These are phyloP conservation scores for Fusarium sp. DNA, from an alignment of 2,329 filamentous ascomycete species.

Conservation along the genomic window DNA sequence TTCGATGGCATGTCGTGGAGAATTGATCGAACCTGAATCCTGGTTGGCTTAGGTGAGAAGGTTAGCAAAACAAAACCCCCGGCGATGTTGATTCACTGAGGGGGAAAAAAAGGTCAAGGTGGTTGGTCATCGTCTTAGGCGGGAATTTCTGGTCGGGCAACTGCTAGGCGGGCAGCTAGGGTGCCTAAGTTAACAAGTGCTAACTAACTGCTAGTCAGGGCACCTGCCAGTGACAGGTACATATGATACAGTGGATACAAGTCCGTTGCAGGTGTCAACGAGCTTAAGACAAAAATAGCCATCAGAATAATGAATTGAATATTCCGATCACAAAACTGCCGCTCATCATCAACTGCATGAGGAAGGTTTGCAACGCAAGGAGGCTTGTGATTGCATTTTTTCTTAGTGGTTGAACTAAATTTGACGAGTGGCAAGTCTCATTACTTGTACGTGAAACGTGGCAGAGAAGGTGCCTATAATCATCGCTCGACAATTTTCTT, in stretches of 20 bases:
- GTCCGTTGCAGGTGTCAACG: slow-evolving; percentile 17
- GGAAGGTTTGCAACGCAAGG: not conserved
- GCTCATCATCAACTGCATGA: slow-evolving; percentile 2
- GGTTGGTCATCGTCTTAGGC: slow-evolving; percentile 35
- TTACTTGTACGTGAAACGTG: not conserved
- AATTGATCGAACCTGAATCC: slow-evolving; percentile 41
- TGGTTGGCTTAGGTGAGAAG: slow-evolving; percentile 26
- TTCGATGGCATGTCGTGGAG: slow-evolving; percentile 36
- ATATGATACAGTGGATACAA: slow-evolving; percentile 33
- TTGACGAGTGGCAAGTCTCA: slow-evolving; percentile 4
- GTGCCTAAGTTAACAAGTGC: not conserved
- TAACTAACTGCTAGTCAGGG: slow-evolving; percentile 27
- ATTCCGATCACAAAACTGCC: not conserved
- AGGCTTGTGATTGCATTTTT: slow-evolving; percentile 12
- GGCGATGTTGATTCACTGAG: slow-evolving; percentile 13
- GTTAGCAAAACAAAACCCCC: slow-evolving; percentile 9
- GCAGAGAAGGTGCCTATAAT: slow-evolving; percentile 1
- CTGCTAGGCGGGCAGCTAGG: slow-evolving; percentile 13
- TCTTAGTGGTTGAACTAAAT: not conserved
- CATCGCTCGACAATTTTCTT: not conserved
- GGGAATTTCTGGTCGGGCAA: slow-evolving; percentile 34
- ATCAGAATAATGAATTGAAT: slow-evolving; percentile 3
- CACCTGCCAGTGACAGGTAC: slow-evolving; percentile 32
- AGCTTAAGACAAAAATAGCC: slow-evolving; percentile 12
- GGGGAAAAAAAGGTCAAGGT: slow-evolving; percentile 23